Evolutionary conservation across 2,329 filamentous ascomycete genomes (phyloP), one percentile per base, ranked within the genome.

Genomic region (Colletotrichum magnum): DNA sequence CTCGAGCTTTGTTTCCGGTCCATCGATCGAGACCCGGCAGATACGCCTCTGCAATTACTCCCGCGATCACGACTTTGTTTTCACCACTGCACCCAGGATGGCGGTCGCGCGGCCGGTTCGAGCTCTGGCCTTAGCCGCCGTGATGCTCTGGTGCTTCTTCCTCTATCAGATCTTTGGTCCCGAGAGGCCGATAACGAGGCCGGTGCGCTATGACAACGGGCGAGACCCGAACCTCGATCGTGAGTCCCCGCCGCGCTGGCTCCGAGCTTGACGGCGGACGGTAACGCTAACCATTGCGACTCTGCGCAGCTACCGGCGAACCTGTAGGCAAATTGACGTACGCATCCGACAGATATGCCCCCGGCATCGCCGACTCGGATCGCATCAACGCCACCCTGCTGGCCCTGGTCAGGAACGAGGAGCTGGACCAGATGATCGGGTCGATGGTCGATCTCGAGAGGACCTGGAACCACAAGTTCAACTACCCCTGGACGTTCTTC

Each of bases 401-500:
- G 73, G 93, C 94, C 24, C 88, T 99, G 45, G 96, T 99, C 64
- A 92, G 96, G 71, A 99, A 99, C 77, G 90, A 93, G 78, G 96
- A 99, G 84, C 84, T 98, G 32, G 83, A 90, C 24, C 93, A 92
- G 54, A 93, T 99, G 85, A 85, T 98, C 28, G 89, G 92, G 77
- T 94, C 94, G 28, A 99, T 99, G 94, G 82, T 83, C 64, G 95
- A 99, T 77, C 87, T 99, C 69, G 96, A 99, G 83, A 86, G 92
- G 73, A 98, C 95, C 1, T 99, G 95, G 94, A 99, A 99, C 77
- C 86, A 90, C 86, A 99, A 99, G 79, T 99, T 98, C 89, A 99
- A 99, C 85, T 99, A 99, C 78, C 96, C 96, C 0, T 99, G 96
- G 94, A 98, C 94, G 9, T 99, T 99, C 80, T 97, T 99, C 87